phyloP scores from a whole-genome alignment of 306 rosid genomes.

The Fagus sylvatica region DNA sequence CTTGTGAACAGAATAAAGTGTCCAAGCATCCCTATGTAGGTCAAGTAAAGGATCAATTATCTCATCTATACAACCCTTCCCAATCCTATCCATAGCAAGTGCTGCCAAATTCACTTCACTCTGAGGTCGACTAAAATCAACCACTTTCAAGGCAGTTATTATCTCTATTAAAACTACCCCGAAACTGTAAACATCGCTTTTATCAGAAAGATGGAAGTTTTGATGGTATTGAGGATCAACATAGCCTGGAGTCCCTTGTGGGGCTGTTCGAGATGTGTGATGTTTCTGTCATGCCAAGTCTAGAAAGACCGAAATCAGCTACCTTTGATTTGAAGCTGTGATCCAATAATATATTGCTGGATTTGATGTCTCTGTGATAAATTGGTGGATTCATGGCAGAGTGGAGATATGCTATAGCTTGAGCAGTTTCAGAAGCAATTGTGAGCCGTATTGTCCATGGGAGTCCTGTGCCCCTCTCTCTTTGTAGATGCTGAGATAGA shows the following conservation, averaged over 20 bases:
- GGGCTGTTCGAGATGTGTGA: conserved; percentile 95
- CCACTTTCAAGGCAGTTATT: conserved; percentile 89
- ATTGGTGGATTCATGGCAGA: conserved; percentile 85
- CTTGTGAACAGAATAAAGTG: conserved; percentile 81
- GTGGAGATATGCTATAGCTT: conserved; percentile 91
- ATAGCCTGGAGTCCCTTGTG: conserved; percentile 98
- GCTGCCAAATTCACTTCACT: conserved; percentile 90
- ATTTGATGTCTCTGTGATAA: conserved; percentile 93
- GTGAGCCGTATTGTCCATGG: conserved; percentile 90
- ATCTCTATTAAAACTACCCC: conserved; percentile 96
- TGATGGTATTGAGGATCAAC: conserved; percentile 99
- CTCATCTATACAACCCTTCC: conserved; percentile 78
- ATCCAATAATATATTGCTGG: conserved; percentile 87
- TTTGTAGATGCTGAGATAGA: conserved; percentile 79
- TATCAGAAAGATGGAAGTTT: conserved; percentile 92
- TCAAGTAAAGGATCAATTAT: conserved; percentile 86
- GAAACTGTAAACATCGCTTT: conserved; percentile 93
- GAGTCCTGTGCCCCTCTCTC: conserved; percentile 66
- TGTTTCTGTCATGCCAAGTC: conserved; percentile 82
- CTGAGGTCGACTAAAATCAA: conserved; percentile 79
- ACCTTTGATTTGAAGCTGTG: conserved; percentile 81
- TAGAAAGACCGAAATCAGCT: conserved; percentile 97
- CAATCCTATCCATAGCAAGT: conserved; percentile 88
- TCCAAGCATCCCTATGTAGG: conserved; percentile 97
- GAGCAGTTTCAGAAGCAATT: conserved; percentile 85